A percentile compares a stretch with the other conserved stretches of the same genome.
Conservation (phyloP, 805 yeast species). For the Candida yuanshanica region DNA sequence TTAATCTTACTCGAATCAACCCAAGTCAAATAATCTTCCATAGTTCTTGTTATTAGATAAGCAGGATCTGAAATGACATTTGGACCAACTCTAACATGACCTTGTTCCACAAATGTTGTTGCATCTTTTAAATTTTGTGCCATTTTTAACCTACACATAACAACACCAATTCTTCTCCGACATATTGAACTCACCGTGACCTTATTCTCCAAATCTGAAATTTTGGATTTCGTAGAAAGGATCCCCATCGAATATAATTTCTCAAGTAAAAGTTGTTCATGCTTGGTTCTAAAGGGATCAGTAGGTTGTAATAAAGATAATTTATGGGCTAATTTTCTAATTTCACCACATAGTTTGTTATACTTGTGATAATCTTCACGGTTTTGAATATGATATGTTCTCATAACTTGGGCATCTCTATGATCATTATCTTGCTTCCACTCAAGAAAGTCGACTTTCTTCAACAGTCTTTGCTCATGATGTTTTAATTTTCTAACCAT, state of each 20-base stretch:
- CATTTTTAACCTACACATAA: constrained; percentile 92
- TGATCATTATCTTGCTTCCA: constrained; percentile 97
- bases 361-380: constrained; percentile 95
- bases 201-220: constrained; percentile 87
- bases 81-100: constrained; percentile 97
- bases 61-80: constrained; percentile 95
- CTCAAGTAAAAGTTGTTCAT: constrained; percentile 82
- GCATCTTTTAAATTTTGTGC: constrained; percentile 87
- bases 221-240: constrained; percentile 79
- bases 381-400: constrained; percentile 87
- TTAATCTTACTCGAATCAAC: constrained; percentile 94
- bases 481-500: constrained; percentile 89
- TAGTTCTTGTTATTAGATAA: constrained; percentile 80
- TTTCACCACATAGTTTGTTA: constrained; percentile 87
- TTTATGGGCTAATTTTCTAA: constrained; percentile 81
- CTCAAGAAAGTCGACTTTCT: constrained; percentile 93
- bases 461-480: constrained; percentile 91
- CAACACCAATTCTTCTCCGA: constrained; percentile 87
- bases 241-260: constrained; percentile 88
- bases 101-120: constrained; percentile 88
- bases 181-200: constrained; percentile 90
- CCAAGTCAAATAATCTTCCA: constrained; percentile 98
- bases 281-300: constrained; percentile 83
- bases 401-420: constrained; percentile 94
- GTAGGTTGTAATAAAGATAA: constrained; percentile 79